Conservation (phyloP, 2,329 filamentous ascomycete species). For the Pseudopyricularia javanii region DNA sequence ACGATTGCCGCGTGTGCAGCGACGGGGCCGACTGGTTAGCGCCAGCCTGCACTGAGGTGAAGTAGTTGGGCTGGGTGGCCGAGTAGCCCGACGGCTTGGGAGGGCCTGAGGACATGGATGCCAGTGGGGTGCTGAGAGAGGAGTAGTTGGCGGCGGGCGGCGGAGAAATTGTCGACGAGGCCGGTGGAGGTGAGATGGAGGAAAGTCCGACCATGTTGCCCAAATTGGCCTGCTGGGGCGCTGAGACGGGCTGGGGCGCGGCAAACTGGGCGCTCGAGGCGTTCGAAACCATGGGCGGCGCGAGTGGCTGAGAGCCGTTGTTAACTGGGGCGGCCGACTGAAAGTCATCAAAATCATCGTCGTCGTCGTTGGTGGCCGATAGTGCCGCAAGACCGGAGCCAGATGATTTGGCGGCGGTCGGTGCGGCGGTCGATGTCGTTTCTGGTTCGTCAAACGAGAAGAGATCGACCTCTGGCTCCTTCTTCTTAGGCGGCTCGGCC, state of each 20-base stretch:
- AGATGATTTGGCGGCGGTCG: conserved; percentile 29
- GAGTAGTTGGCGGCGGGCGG: conserved; percentile 52
- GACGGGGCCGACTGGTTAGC: conserved; percentile 17
- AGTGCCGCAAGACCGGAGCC: conserved; percentile 35
- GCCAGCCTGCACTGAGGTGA: conserved; percentile 57
- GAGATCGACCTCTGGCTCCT: conserved; percentile 81
- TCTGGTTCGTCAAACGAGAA: conserved; percentile 78
- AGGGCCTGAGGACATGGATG: conserved; percentile 29
- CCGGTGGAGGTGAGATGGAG: conserved; percentile 65
- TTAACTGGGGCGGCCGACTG: conserved; percentile 64
- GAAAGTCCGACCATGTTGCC: conserved; percentile 69
- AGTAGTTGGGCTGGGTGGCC: conserved; percentile 82
- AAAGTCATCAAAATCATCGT: conserved; percentile 97
- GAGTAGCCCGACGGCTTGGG: conserved; percentile 57
- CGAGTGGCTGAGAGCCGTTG: conserved; percentile 28
- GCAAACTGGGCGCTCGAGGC: conserved; percentile 58
- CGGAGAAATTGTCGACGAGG: conserved; percentile 31
- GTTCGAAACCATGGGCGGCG: conserved; percentile 36
- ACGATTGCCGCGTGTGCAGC: conserved; percentile 4
- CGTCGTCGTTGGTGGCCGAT: conserved; percentile 52
- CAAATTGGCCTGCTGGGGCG: conserved; percentile 66
- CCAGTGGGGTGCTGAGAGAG: conserved; percentile 40
- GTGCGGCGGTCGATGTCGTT: conserved; percentile 29
- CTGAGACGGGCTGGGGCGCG: conserved; percentile 75
- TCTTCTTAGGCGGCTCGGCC: conserved; percentile 65